Percentiles rank a stretch among this genome's conserved stretches.
phyloP scores from a whole-genome alignment of 192 early-diverging fungal genomes.

The Coemansia sp. region DNA sequence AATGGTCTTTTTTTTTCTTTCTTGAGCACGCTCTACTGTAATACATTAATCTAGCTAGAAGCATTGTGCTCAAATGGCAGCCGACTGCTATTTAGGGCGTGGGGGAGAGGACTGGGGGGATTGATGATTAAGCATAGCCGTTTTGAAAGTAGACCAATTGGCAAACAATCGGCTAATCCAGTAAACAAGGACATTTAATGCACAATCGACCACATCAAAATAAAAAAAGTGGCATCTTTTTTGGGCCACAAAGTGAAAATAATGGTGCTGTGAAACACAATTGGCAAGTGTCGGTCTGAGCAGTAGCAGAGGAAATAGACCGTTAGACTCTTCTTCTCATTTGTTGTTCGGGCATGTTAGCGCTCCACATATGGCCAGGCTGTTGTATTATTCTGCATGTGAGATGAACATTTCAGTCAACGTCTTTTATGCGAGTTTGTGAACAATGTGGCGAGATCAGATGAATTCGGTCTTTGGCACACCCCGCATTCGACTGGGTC shows the following conservation, averaged over 20 bases:
- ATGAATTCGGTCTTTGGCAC: background rate
- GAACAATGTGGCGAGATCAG: background rate
- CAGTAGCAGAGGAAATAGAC: conserved; percentile 12
- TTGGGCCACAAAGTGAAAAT: background rate
- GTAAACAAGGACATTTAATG: background rate
- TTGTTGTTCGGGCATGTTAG: background rate
- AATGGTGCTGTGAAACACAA: conserved; percentile 8
- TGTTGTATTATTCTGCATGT: background rate
- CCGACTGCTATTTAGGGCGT: background rate
- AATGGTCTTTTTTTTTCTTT: background rate
- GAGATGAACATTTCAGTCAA: background rate
- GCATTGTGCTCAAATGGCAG: background rate
- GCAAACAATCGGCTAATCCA: background rate
- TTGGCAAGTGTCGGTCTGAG: conserved; percentile 6
- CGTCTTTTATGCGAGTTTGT: background rate
- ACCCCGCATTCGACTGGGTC: background rate
- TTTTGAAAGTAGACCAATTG: background rate
- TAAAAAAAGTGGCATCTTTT: background rate
- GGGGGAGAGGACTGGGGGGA: background rate
- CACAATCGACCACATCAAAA: background rate
- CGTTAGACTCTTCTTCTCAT: background rate
- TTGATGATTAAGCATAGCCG: background rate
- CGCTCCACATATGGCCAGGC: background rate
- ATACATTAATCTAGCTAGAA: background rate
- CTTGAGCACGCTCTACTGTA: background rate